Percentiles rank a stretch among this genome's conserved stretches.
These are phyloP conservation scores for Jacaranda mimosifolia DNA, from an alignment of 257 asterid species.

Conservation along the genomic window DNA sequence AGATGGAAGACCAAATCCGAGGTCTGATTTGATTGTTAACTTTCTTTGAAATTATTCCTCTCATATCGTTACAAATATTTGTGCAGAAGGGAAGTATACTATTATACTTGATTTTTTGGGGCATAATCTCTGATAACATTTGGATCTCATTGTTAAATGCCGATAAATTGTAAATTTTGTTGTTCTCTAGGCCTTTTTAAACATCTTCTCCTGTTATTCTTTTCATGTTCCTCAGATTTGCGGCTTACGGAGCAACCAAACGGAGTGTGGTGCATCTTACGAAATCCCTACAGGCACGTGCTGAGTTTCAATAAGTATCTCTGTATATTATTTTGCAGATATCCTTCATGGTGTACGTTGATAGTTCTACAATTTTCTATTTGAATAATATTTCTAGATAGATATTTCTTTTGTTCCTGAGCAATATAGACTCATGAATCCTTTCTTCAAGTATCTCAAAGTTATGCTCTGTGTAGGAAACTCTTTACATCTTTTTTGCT, in stretches of 20 bases:
- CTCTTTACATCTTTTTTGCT: constrained; percentile 5
- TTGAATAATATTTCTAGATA: not conserved
- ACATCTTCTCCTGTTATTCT: constrained; percentile 13
- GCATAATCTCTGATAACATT: constrained; percentile 8
- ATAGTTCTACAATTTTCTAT: not conserved
- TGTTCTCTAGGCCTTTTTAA: not conserved
- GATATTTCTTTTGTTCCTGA: not conserved
- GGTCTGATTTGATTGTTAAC: constrained; percentile 49
- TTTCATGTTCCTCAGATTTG: constrained; percentile 66
- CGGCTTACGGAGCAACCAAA: constrained; percentile 98
- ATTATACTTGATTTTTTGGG: constrained; percentile 10
- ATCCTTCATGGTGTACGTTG: not conserved
- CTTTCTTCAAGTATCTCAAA: not conserved
- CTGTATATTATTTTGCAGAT: not conserved
- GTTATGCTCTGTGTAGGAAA: not conserved
- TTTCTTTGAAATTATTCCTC: not conserved
- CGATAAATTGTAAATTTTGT: not conserved
- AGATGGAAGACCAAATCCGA: constrained; percentile 98
- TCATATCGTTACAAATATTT: not conserved
- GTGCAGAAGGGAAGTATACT: constrained; percentile 13
- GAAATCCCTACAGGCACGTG: constrained; percentile 88
- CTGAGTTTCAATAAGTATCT: constrained; percentile 4
- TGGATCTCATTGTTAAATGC: constrained; percentile 23
- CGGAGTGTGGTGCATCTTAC: constrained; percentile 99
- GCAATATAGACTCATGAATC: not conserved